Evolutionary conservation across 2,329 filamentous ascomycete species (phyloP).

Genomic region (Fusarium torreyae): DNA sequence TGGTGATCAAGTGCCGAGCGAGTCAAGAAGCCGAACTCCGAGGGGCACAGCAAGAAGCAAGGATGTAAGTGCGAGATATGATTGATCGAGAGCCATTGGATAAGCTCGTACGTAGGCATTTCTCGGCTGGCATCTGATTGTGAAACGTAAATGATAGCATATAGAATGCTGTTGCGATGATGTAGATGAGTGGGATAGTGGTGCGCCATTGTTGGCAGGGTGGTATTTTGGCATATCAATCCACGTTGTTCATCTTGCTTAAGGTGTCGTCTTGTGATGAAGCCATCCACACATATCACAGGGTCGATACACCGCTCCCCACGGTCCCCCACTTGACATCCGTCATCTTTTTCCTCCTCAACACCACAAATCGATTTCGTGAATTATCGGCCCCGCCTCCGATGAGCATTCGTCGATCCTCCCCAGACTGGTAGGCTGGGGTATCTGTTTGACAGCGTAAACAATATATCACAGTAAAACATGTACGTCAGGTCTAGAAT

Average conservation of each 20-base stretch:
- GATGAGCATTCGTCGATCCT: slow-evolving; percentile 41
- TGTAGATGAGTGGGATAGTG: slow-evolving; percentile 39
- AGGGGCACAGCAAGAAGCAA: slow-evolving; percentile 16
- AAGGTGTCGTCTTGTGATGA: slow-evolving; percentile 36
- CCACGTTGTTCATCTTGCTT: slow-evolving; percentile 37
- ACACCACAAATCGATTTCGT: slow-evolving; percentile 32
- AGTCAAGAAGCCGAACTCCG: slow-evolving; percentile 38
- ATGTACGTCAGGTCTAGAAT: slow-evolving; percentile 3
- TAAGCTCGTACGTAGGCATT: background rate
- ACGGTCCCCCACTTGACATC: slow-evolving; percentile 44
- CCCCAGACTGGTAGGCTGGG: slow-evolving; percentile 39
- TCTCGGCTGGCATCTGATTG: slow-evolving; percentile 21
- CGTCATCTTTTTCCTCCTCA: slow-evolving; percentile 35
- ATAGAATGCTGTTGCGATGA: slow-evolving; percentile 14
- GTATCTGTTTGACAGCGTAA: slow-evolving; percentile 30
- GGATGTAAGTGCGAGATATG: background rate
- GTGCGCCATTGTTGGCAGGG: slow-evolving; percentile 24
- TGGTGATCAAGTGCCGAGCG: slow-evolving; percentile 40
- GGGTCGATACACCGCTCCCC: slow-evolving; percentile 48
- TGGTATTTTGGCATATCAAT: slow-evolving; percentile 29
- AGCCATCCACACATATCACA: slow-evolving; percentile 43
- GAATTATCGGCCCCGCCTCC: slow-evolving; percentile 43
- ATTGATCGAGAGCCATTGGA: slow-evolving; percentile 15
- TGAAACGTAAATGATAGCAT: slow-evolving; percentile 29
- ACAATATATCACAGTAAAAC: slow-evolving; percentile 8